Conservation (phyloP, 1,139 yeast species). For the Zygosaccharomyces sapae region DNA sequence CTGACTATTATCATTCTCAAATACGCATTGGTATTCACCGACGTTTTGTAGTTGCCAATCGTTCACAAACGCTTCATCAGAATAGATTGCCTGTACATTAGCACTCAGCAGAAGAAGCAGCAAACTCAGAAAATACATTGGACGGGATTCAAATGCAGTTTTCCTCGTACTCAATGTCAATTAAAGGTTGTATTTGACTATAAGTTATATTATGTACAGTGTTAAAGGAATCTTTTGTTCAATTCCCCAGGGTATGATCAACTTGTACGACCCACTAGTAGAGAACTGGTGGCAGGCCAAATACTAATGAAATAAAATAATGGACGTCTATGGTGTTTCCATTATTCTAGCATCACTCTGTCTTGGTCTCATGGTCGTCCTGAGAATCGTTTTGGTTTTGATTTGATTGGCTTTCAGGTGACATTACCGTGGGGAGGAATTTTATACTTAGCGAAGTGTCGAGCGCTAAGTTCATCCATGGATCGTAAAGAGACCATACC, state of each 20-base stretch:
- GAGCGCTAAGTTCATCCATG: slow-evolving; percentile 36
- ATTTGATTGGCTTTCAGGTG: slow-evolving; percentile 11
- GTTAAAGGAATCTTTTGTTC: neutral
- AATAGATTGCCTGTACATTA: slow-evolving; percentile 29
- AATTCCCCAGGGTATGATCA: neutral
- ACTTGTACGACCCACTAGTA: slow-evolving; percentile 2
- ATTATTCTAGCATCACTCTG: slow-evolving; percentile 3
- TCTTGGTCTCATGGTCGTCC: slow-evolving; percentile 13
- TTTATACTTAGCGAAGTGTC: slow-evolving; percentile 37
- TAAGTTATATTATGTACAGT: slow-evolving; percentile 5
- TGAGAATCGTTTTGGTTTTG: slow-evolving; percentile 5
- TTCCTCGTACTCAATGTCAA: neutral
- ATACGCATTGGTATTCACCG: slow-evolving; percentile 30
- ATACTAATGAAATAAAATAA: neutral
- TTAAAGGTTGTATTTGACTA: slow-evolving; percentile 1
- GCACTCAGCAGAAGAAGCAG: slow-evolving; percentile 5
- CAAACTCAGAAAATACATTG: slow-evolving; percentile 7
- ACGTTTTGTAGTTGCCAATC: slow-evolving; percentile 36
- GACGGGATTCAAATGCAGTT: neutral
- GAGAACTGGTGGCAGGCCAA: neutral
- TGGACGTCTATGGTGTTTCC: neutral
- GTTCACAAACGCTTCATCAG: slow-evolving; percentile 35
- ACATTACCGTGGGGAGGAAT: slow-evolving; percentile 34
- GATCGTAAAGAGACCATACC: slow-evolving; percentile 34
- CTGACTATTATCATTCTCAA: slow-evolving; percentile 13